Conservation (phyloP, 2,329 filamentous ascomycete genomes). For the Neophaeococcomyces mojaviensis region DNA sequence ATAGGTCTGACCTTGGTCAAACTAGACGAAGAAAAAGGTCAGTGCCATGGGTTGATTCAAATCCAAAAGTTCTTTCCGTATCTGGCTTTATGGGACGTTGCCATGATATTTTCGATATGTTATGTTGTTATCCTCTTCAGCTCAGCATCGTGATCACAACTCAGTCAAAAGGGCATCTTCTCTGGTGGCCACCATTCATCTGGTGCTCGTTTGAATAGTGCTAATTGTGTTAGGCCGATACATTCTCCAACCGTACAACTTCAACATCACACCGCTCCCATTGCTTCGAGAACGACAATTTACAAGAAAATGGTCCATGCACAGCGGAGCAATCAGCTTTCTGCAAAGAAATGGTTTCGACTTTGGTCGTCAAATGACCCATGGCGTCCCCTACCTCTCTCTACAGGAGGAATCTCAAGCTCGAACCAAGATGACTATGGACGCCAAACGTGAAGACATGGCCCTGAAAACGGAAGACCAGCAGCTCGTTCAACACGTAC, state of each 20-base stretch:
- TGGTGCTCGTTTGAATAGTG: no score
- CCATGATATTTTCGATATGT: no score
- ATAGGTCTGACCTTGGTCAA: conserved; percentile 59
- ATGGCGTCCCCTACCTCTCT: conserved; percentile 57
- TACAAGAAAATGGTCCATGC: conserved; percentile 53
- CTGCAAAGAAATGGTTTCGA: conserved; percentile 52
- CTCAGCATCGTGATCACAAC: no score
- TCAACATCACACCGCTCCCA: conserved; percentile 52
- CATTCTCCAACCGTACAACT: conserved; percentile 56
- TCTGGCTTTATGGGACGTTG: no score
- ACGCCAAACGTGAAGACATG: conserved; percentile 34
- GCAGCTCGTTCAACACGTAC: conserved; percentile 37
- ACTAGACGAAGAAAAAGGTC: conserved; percentile 47
- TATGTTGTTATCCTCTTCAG: no score
- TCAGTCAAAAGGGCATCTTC: no score
- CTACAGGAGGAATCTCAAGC: conserved; percentile 48
- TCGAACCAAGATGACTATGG: conserved; percentile 38
- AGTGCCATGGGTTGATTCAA: no score
- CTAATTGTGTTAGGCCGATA: conserved; percentile 39
- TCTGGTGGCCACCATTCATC: no score
- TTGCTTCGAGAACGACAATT: conserved; percentile 46
- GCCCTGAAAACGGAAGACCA: conserved; percentile 47
- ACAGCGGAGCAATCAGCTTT: conserved; percentile 54
- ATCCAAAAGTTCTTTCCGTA: no score
- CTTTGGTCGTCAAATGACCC: conserved; percentile 48